Evolutionary conservation across 306 rosid genomes (phyloP), one percentile per base, ranked within the genome.

Genomic region (Abrus precatorius): DNA sequence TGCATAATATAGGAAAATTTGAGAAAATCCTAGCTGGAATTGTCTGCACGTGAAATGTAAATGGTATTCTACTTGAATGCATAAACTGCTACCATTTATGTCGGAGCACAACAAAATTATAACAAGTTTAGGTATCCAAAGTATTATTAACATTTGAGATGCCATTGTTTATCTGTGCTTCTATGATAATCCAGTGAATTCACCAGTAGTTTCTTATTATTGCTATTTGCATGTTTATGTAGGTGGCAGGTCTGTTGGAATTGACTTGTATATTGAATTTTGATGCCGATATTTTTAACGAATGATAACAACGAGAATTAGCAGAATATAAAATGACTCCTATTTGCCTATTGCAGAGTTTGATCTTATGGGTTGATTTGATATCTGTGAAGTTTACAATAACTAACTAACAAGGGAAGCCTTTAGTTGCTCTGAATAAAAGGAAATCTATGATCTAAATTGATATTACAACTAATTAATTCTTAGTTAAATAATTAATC

Each of bases 21-120:
- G 77, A 69, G 43, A 71, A 69, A 79, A 71, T 27, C 77, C 44
- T 45, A 7, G 53, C 77, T 47, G 5, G 59, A 78, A 68, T 28
- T 56, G 49, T 54, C 47, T 56, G 32, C 5, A 14, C 2, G 40
- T 49, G 7, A 43, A 57, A 33, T 10, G 5, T 52, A 53, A 52
- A 20, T 14, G 54, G 14, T 56, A 14, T 14, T 72, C 40, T 27
- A 44, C 13, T 34, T 71, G 54, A 66, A 69, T 59, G 34, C 30
- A 30, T 47, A 36, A 44, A 32, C 38, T 78, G 59, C 49, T 55
- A 20, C 49, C 49, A 43, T 54, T 56, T 67, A 59, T 79, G 82
- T 43, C 13, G 55, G 32, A 45, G 43, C 28, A 10, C 12, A 3
- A 29, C 40, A 13, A 75, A 27, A 69, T 33, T 64, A 36, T 27